Evolutionary conservation across 2,329 filamentous ascomycete genomes (phyloP), one percentile per base, ranked within the genome.

Genomic region (Paecilomyces fulvus): DNA sequence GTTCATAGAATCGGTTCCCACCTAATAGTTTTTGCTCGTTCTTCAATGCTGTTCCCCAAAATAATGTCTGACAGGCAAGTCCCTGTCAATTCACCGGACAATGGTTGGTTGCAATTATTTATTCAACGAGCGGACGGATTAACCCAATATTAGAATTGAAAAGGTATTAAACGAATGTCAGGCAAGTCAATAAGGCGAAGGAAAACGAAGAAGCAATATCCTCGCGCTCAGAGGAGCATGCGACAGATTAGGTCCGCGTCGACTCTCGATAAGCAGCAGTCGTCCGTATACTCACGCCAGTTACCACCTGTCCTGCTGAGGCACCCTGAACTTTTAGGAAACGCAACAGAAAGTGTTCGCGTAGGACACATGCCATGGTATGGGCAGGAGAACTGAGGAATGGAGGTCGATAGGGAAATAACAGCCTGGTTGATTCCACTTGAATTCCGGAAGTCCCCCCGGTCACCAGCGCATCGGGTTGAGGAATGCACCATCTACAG

Each of bases 401-500:
- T 49, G 48, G 14, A 49, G 20, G 8, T 49, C 20, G 12, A 49
- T 43, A 49, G 21, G 48, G 25, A 49, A 49, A 25, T 28, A 49
- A 25, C n/a, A 23, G 25, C 21, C 25, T 25, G 9, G 48, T 14
- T 25, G 20, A 49, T 49, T 28, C 48, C 48, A 28, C 48, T 49
- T 49, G 48, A 49, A 49, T 49, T 10, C 48, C 48, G 10, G n/a
- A n/a, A 49, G 48, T 61, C 55, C 48, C 59, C 56, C 53, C n/a
- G 52, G 59, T 50, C 54, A 62, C 55, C 54, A 51, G 52, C 5
- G 23, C 25, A 54, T 60, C 49, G 52, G 12, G 11, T 20, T 51
- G 25, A 54, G 56, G 62, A 64, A 64, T 64, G 59, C 55, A 49
- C 54, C 55, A 60, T 54, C 21, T 49, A 49, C 48, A 21, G 48